These are phyloP conservation scores for Colletotrichum lini DNA, from an alignment of 2,329 filamentous ascomycete species.

Conservation along the genomic window DNA sequence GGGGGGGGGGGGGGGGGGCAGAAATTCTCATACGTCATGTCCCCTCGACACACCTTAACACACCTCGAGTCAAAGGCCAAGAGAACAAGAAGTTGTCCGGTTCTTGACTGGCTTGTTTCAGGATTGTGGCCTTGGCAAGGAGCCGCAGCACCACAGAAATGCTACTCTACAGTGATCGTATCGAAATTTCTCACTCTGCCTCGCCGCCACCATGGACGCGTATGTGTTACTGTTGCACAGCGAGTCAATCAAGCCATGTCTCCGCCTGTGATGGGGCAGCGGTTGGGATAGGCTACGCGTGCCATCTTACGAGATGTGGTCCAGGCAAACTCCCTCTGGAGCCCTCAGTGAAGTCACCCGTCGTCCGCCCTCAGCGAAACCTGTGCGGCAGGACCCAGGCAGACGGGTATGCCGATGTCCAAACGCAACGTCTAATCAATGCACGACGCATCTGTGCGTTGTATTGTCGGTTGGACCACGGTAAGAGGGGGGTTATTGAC, in stretches of 20 bases:
- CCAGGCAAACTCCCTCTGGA: not conserved
- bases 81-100: slow-evolving; percentile 10
- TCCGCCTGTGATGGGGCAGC: not conserved
- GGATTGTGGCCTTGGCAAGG: slow-evolving; percentile 19
- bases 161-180: not conserved
- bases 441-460: slow-evolving; percentile 1
- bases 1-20: slow-evolving; percentile 8
- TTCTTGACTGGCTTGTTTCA: slow-evolving; percentile 26
- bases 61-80: not conserved
- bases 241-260: not conserved
- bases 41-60: not conserved
- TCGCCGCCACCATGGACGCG: slow-evolving; percentile 1
- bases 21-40: slow-evolving; percentile 20
- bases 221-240: slow-evolving; percentile 7
- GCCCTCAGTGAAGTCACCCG: not conserved
- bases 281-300: not conserved
- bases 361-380: not conserved
- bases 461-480: not conserved
- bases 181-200: not conserved
- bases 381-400: not conserved
- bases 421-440: not conserved
- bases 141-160: slow-evolving; percentile 4
- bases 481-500: not conserved
- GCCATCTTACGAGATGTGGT: not conserved
- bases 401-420: not conserved